Percentiles rank a stretch among this genome's conserved stretches.
phyloP scores from a whole-genome alignment of 768 basidiomycete genomes.

The Epithele typhae region DNA sequence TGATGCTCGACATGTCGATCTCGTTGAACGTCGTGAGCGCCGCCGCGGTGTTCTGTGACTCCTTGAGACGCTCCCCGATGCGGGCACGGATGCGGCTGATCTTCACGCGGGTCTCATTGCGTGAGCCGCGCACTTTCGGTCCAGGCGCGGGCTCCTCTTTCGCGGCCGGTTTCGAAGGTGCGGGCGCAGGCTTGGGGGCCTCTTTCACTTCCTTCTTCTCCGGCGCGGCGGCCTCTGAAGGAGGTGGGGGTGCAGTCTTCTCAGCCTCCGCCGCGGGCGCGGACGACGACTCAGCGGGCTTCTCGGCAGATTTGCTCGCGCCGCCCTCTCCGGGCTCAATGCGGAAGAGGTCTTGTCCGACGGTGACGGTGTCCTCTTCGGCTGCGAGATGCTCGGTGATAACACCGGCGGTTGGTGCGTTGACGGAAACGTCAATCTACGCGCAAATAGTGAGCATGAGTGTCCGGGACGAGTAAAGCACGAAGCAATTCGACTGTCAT shows the following conservation, averaged over 20 bases:
- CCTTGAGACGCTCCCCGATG: constrained; percentile 96
- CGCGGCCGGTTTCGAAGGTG: constrained; percentile 19
- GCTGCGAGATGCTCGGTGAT: constrained; percentile 82
- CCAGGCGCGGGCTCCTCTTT: constrained; percentile 28
- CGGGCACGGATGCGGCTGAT: constrained; percentile 98
- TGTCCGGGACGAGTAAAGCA: no score
- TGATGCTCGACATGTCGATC: constrained; percentile 96
- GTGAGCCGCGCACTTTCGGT: constrained; percentile 43
- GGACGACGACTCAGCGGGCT: constrained; percentile 37
- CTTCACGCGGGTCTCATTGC: constrained; percentile 92
- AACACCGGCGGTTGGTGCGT: constrained; percentile 83
- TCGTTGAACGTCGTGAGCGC: constrained; percentile 99
- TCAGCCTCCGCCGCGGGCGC: constrained; percentile 46
- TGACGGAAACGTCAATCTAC: constrained; percentile 96
- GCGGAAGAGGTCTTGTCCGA: constrained; percentile 91
- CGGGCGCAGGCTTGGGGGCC: constrained; percentile 25
- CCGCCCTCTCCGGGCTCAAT: constrained; percentile 67
- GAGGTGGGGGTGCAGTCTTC: constrained; percentile 41
- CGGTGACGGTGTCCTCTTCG: constrained; percentile 92
- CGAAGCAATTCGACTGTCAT: no score
- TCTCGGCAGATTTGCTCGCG: constrained; percentile 18
- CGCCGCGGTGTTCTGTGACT: constrained; percentile 95
- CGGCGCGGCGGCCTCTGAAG: constrained; percentile 30
- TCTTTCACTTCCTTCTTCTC: constrained; percentile 35
- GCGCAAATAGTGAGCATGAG: no score